phyloP scores from a whole-genome alignment of 805 yeast genomes.

The Cephaloascus fragrans region DNA sequence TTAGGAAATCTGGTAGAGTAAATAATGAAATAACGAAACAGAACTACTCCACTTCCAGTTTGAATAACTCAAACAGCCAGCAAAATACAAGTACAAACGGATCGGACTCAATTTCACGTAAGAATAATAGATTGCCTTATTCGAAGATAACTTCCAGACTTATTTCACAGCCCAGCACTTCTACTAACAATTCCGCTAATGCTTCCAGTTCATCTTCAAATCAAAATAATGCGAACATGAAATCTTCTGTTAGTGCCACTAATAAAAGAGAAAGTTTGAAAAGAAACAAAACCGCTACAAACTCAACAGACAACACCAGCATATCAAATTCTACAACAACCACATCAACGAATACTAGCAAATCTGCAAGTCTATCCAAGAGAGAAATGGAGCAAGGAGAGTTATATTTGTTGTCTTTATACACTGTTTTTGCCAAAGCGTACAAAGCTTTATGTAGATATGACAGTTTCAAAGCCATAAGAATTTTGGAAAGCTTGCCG shows the following conservation, averaged over 20 bases:
- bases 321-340: neutral
- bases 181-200: slow-evolving; percentile 2
- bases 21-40: slow-evolving; percentile 4
- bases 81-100: neutral
- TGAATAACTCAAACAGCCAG: slow-evolving; percentile 1
- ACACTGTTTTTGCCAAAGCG: slow-evolving; percentile 49
- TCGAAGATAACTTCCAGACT: slow-evolving; percentile 39
- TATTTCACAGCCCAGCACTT: slow-evolving; percentile 25
- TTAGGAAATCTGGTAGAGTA: slow-evolving; percentile 19
- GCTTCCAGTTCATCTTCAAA: slow-evolving; percentile 1
- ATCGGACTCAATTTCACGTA: slow-evolving; percentile 10
- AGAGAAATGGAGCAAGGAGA: slow-evolving; percentile 14
- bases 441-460: slow-evolving; percentile 50
- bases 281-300: slow-evolving; percentile 8
- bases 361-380: neutral
- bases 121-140: slow-evolving; percentile 22
- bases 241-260: slow-evolving; percentile 2
- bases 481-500: slow-evolving; percentile 58
- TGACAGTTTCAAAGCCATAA: slow-evolving; percentile 74
- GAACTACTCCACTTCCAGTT: slow-evolving; percentile 7
- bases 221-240: slow-evolving; percentile 2
- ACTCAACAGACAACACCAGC: slow-evolving; percentile 1
- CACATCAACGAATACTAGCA: neutral
- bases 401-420: slow-evolving; percentile 34
- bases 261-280: slow-evolving; percentile 9